Conservation (phyloP, 2,329 filamentous ascomycete genomes). For the Hypoxylon sp. region DNA sequence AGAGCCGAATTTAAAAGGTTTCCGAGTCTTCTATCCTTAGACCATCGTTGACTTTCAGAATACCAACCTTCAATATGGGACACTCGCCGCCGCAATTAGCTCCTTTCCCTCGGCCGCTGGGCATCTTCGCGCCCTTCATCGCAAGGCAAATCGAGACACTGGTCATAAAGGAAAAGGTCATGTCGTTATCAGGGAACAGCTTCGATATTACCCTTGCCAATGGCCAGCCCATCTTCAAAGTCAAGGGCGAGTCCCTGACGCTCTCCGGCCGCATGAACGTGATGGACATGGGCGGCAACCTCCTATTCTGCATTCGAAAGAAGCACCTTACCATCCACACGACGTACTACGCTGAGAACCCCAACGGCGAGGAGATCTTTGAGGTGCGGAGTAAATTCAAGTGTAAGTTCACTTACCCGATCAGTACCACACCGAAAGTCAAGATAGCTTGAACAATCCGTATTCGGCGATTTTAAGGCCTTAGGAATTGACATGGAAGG, state of each 20-base stretch:
- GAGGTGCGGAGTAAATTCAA: conserved; percentile 69
- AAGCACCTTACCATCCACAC: conserved; percentile 66
- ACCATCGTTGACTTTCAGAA: background rate
- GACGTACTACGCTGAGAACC: conserved; percentile 66
- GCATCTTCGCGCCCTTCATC: conserved; percentile 59
- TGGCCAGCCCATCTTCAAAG: conserved; percentile 68
- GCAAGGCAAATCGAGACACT: conserved; percentile 63
- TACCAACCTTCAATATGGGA: conserved; percentile 26
- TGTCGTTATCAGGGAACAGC: conserved; percentile 74
- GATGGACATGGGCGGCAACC: conserved; percentile 65
- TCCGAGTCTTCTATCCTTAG: background rate
- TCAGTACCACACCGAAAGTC: background rate
- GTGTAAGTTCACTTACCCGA: conserved; percentile 57
- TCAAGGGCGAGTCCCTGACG: conserved; percentile 68
- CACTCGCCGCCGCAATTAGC: conserved; percentile 17
- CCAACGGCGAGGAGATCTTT: conserved; percentile 63
- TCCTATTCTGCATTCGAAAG: conserved; percentile 72
- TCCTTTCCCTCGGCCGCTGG: conserved; percentile 46
- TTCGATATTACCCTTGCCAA: conserved; percentile 72
- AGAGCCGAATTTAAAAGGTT: background rate
- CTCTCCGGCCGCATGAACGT: conserved; percentile 70
- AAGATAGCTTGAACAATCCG: background rate
- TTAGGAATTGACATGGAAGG: conserved; percentile 12
- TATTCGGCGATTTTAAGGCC: background rate
- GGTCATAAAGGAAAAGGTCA: conserved; percentile 71